Evolutionary conservation across 306 rosid species (phyloP).

Genomic region (Mimosa bimucronata): DNA sequence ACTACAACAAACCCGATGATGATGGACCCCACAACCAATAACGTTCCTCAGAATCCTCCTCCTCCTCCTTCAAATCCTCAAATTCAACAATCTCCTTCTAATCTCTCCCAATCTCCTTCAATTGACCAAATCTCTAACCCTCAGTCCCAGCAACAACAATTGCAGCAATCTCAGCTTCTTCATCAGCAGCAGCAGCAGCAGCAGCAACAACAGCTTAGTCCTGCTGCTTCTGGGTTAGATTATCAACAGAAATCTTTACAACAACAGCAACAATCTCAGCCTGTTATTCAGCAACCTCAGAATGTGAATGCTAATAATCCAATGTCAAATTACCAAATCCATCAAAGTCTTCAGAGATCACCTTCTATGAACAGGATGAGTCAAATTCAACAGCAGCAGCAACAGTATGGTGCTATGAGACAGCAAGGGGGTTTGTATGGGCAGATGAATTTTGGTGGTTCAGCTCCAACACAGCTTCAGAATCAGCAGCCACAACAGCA

Average conservation of each 20-base stretch:
- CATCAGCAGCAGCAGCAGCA: conserved; percentile 23
- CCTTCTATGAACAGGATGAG: conserved; percentile 60
- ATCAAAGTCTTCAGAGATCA: conserved; percentile 64
- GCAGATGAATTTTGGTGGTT: conserved; percentile 80
- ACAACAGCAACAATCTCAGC: conserved; percentile 9
- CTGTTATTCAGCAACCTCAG: conserved; percentile 18
- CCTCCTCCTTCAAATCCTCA: conserved; percentile 49
- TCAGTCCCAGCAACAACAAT: conserved; percentile 49
- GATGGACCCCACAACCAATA: no score
- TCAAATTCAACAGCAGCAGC: conserved; percentile 73
- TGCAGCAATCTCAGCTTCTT: no score
- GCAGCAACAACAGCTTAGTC: conserved; percentile 20
- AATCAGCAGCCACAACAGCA: conserved; percentile 52
- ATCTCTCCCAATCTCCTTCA: conserved; percentile 56
- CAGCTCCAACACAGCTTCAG: conserved; percentile 61
- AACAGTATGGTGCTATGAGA: conserved; percentile 64
- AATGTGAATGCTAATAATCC: conserved; percentile 51
- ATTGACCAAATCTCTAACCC: conserved; percentile 51
- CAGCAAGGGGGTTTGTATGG: conserved; percentile 68
- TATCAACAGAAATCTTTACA: conserved; percentile 1
- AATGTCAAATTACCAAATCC: conserved; percentile 60
- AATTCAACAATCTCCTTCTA: conserved; percentile 46
- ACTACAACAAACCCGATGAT: conserved; percentile 24
- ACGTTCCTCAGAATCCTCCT: no score
- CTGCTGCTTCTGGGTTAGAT: background rate